Conservation (phyloP, 2,329 filamentous ascomycete genomes). For the Fusarium bactridioides region DNA sequence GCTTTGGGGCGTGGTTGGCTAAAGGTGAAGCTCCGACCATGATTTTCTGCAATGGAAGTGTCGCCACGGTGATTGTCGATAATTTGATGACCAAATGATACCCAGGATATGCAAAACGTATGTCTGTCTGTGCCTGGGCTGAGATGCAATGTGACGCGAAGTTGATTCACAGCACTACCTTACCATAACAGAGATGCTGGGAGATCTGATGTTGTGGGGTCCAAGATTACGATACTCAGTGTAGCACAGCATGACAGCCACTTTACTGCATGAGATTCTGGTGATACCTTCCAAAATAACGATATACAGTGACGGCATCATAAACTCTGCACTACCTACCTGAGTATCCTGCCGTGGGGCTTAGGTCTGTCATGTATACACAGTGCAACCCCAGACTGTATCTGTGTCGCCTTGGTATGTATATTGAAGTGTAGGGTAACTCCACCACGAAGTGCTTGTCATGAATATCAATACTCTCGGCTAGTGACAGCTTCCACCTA, state of each 20-base stretch:
- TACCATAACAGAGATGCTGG: background rate
- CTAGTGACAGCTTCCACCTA: background rate
- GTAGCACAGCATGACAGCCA: constrained; percentile 13
- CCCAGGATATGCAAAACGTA: constrained; percentile 10
- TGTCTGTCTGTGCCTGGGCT: constrained; percentile 20
- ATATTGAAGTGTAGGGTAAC: constrained; percentile 16
- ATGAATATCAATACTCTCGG: background rate
- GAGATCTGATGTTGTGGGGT: constrained; percentile 22
- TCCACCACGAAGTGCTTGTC: background rate
- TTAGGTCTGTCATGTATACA: background rate
- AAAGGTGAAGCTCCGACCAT: background rate
- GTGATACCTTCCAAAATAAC: constrained; percentile 7
- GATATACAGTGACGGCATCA: constrained; percentile 1
- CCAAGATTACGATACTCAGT: constrained; percentile 5
- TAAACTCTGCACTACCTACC: background rate
- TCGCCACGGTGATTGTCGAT: constrained; percentile 6
- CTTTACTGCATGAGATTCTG: background rate
- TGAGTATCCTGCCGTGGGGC: background rate
- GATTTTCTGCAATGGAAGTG: background rate
- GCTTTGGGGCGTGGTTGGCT: constrained; percentile 30
- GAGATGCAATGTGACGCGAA: constrained; percentile 25
- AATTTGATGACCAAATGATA: background rate
- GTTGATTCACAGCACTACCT: background rate
- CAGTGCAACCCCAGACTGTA: constrained; percentile 2
- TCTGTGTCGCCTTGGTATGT: background rate